phyloP scores from a whole-genome alignment of 2,329 filamentous ascomycete species.

The Cytospora piceicola region DNA sequence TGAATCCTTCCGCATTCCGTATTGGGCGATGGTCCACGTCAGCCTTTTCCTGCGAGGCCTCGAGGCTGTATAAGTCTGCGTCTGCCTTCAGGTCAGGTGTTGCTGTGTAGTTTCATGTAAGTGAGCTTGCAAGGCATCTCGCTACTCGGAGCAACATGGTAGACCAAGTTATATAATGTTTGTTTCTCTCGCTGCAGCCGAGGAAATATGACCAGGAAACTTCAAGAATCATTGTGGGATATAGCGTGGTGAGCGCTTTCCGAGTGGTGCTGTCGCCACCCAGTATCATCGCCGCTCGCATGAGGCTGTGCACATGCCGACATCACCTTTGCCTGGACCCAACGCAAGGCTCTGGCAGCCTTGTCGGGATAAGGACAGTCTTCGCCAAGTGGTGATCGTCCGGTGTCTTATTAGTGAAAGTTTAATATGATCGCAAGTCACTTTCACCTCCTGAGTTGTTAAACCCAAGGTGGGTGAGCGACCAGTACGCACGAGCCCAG shows the following conservation, averaged over 20 bases:
- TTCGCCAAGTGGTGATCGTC: not conserved
- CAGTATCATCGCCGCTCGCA: constrained; percentile 8
- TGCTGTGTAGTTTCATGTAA: not conserved
- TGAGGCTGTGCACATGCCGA: constrained; percentile 9
- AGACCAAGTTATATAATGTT: not conserved
- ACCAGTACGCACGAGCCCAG: constrained; percentile 4
- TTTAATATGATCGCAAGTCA: not conserved
- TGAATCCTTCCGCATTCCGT: constrained; percentile 10
- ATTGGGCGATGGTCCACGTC: constrained; percentile 11
- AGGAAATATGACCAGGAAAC: not conserved
- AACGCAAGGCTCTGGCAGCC: constrained; percentile 17
- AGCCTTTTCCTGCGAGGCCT: constrained; percentile 11
- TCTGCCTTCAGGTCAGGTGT: not conserved
- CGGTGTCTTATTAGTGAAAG: not conserved
- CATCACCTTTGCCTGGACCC: not conserved
- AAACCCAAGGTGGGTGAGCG: constrained; percentile 1
- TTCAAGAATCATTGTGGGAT: not conserved
- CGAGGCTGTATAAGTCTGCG: constrained; percentile 9
- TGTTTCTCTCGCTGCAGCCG: not conserved
- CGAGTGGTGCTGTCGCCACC: constrained; percentile 13
- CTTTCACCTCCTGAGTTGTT: not conserved
- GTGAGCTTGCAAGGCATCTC: not conserved
- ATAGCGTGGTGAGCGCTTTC: constrained; percentile 3
- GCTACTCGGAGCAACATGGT: constrained; percentile 8
- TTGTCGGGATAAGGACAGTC: not conserved